These are phyloP conservation scores for Pelargonium nanum DNA, from an alignment of 345 rosid genomes.

Conservation along the genomic window DNA sequence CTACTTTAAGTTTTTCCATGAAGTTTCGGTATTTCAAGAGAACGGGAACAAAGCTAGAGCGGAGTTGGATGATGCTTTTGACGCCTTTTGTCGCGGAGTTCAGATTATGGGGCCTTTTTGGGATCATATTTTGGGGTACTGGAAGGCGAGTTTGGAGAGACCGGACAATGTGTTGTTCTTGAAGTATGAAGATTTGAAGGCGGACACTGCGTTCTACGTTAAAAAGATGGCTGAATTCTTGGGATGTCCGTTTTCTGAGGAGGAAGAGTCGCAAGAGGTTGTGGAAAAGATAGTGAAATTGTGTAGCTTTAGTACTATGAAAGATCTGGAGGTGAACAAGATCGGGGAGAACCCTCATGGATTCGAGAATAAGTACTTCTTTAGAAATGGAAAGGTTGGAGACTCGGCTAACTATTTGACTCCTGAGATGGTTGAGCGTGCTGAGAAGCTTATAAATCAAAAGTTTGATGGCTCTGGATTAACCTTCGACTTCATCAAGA, in stretches of 20 bases:
- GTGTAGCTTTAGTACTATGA: conserved; percentile 17
- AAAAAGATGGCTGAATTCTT: conserved; percentile 20
- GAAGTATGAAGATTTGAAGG: conserved; percentile 22
- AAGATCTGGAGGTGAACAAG: conserved; percentile 18
- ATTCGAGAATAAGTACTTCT: too few species aligned
- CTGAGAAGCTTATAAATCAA: too few species aligned
- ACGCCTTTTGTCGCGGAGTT: conserved; percentile 13
- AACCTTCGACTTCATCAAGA: too few species aligned
- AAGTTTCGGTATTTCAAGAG: too few species aligned
- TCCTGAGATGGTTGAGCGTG: too few species aligned
- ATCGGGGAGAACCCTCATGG: too few species aligned
- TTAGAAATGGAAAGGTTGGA: too few species aligned
- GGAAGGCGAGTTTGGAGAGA: conserved; percentile 17
- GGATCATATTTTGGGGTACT: conserved; percentile 20
- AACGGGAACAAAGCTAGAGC: not conserved
- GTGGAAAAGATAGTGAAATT: conserved; percentile 12
- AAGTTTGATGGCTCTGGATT: too few species aligned
- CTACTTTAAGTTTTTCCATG: conserved; percentile 18
- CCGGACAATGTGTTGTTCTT: conserved; percentile 20
- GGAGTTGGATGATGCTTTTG: conserved; percentile 18
- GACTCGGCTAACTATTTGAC: too few species aligned
- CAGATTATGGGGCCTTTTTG: conserved; percentile 16
- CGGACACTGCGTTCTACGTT: conserved; percentile 5
- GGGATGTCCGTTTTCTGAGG: conserved; percentile 11
- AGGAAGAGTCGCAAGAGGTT: conserved; percentile 9